phyloP scores from a whole-genome alignment of 345 rosid species.

The Erucastrum elatum region DNA sequence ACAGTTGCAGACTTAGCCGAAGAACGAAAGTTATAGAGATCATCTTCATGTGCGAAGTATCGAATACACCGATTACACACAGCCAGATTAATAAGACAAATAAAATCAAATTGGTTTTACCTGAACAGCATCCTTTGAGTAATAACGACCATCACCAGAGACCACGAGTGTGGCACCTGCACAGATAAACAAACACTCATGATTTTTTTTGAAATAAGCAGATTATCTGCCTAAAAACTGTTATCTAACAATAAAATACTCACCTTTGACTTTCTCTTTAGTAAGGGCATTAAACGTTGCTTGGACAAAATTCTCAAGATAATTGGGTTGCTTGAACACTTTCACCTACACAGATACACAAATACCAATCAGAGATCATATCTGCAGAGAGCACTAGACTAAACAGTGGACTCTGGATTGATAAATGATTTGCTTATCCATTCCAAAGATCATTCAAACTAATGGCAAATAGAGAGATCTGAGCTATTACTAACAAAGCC shows the following conservation, averaged over 20 bases:
- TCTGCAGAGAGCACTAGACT: background rate
- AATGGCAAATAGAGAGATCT: no score
- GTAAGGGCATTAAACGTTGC: constrained; percentile 86
- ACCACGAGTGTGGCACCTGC: constrained; percentile 96
- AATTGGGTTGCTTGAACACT: constrained; percentile 83
- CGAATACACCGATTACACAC: background rate
- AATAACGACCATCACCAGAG: constrained; percentile 99
- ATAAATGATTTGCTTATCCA: background rate
- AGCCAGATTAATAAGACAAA: constrained; percentile 1
- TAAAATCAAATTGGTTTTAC: constrained; percentile 35
- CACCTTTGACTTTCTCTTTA: constrained; percentile 79
- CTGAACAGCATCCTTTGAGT: constrained; percentile 96
- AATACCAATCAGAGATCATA: background rate
- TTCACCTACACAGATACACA: constrained; percentile 68
- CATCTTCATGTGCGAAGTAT: background rate
- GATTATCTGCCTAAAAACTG: background rate
- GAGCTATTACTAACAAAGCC: no score
- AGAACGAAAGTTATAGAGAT: background rate
- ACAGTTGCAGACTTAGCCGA: background rate
- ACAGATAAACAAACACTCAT: constrained; percentile 17
- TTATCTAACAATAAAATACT: background rate
- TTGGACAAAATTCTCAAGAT: constrained; percentile 84
- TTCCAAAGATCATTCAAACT: no score
- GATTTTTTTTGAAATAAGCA: background rate
- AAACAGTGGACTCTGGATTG: background rate